A percentile compares a stretch with the other conserved stretches of the same genome.
Evolutionary conservation across 371 early-diverging fungal genomes (phyloP).

Genomic region (Paraphysoderma sedebokerense): DNA sequence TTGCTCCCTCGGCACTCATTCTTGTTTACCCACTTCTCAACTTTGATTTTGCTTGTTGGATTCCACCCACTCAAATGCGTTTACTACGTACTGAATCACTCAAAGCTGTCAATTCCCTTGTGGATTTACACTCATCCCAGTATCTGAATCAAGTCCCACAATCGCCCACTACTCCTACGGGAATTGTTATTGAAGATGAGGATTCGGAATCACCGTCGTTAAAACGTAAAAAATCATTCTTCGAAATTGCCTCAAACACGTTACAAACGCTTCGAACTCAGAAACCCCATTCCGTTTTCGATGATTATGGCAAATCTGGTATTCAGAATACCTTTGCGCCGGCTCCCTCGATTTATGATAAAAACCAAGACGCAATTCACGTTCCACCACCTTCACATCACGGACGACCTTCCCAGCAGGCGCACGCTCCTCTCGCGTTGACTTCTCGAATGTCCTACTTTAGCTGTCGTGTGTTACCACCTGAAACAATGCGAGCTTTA

Average conservation of each 20-base stretch:
- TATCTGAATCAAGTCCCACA: background rate
- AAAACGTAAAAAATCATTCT: background rate
- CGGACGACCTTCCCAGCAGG: background rate
- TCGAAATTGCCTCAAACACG: background rate
- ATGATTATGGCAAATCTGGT: background rate
- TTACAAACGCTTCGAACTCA: background rate
- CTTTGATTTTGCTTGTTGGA: conserved; percentile 80
- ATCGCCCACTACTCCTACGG: background rate
- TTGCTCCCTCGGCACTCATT: conserved; percentile 50
- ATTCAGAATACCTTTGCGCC: background rate
- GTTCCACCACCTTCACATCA: too few species aligned
- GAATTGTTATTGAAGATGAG: background rate
- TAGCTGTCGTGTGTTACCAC: conserved; percentile 2
- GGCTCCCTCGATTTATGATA: too few species aligned
- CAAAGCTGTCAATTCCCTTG: conserved; percentile 6
- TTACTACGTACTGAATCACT: conserved; percentile 42
- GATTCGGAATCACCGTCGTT: background rate
- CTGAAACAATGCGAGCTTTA: conserved; percentile 58
- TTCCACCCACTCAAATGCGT: conserved; percentile 47
- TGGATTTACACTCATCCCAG: background rate
- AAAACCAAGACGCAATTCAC: too few species aligned
- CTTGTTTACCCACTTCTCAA: conserved; percentile 78
- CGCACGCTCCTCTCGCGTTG: background rate
- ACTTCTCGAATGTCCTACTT: conserved; percentile 6
- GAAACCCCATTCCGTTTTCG: background rate